Evolutionary conservation across 371 early-diverging fungal species (phyloP).

Genomic region (Lichtheimia corymbifera): DNA sequence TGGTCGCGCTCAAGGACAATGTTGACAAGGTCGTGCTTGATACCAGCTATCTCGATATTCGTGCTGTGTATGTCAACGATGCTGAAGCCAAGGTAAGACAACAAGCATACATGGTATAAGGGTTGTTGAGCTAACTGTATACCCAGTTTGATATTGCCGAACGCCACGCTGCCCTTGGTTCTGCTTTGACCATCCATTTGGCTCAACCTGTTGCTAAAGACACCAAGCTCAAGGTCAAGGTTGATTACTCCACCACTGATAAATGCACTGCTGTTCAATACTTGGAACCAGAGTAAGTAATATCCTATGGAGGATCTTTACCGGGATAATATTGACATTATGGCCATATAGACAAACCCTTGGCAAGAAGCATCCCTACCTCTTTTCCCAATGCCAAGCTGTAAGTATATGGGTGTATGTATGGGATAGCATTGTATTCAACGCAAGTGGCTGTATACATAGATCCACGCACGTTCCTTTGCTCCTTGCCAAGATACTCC

Average conservation of each 20-base stretch:
- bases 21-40: constrained; percentile 76
- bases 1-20: constrained; percentile 50
- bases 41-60: constrained; percentile 67
- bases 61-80: constrained; percentile 49
- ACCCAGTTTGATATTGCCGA: constrained; percentile 57
- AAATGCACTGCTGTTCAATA: constrained; percentile 90
- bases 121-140: no score
- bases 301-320: neutral
- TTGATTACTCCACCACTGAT: constrained; percentile 82
- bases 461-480: constrained; percentile 94
- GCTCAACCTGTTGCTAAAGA: constrained; percentile 43
- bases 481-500: constrained; percentile 95
- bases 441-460: neutral
- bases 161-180: constrained; percentile 71
- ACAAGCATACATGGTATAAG: neutral
- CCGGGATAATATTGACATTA: neutral
- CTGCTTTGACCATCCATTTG: constrained; percentile 70
- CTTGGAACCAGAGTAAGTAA: constrained; percentile 75
- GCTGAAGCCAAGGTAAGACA: constrained; percentile 44
- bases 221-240: constrained; percentile 52
- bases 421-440: neutral
- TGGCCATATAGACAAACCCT: constrained; percentile 74
- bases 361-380: constrained; percentile 91
- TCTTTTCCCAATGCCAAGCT: constrained; percentile 96
- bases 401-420: constrained; percentile 19